Evolutionary conservation across 805 yeast species (phyloP).

Genomic region (Tetrapisispora nanseiensis): DNA sequence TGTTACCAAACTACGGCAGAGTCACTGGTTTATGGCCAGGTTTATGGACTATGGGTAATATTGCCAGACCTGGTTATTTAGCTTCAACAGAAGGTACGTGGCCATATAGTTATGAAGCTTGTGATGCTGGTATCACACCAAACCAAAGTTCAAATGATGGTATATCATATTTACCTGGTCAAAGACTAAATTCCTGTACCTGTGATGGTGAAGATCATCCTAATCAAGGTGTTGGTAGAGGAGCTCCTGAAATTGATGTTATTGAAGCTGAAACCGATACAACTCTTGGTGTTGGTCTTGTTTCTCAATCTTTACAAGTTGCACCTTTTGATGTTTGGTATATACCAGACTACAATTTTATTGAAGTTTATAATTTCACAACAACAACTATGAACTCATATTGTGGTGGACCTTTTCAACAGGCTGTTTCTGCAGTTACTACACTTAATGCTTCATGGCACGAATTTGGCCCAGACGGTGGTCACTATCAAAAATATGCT

Average conservation of each 20-base stretch:
- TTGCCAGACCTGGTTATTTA: conserved; percentile 84
- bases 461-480: conserved; percentile 45
- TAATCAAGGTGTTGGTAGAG: conserved; percentile 77
- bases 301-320: conserved; percentile 84
- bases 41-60: conserved; percentile 87
- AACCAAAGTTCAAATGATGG: conserved; percentile 90
- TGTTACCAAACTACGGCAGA: conserved; percentile 70
- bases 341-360: conserved; percentile 73
- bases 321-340: conserved; percentile 97
- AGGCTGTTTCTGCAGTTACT: conserved; percentile 79
- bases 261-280: conserved; percentile 74
- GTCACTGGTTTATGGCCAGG: conserved; percentile 93
- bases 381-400: conserved; percentile 77
- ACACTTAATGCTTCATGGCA: conserved; percentile 79
- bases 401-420: conserved; percentile 90
- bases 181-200: conserved; percentile 63
- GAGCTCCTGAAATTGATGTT: conserved; percentile 92
- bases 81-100: conserved; percentile 88
- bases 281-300: conserved; percentile 51
- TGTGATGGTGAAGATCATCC: conserved; percentile 84
- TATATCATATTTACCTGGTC: conserved; percentile 78
- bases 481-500: conserved; percentile 61
- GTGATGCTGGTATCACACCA: conserved; percentile 93
- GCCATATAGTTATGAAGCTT: conserved; percentile 82
- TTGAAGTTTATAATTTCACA: conserved; percentile 59